Percentiles rank a stretch among this genome's conserved stretches.
These are phyloP conservation scores for Hymenoscyphus albidus DNA, from an alignment of 2,329 filamentous ascomycete species.

Conservation along the genomic window DNA sequence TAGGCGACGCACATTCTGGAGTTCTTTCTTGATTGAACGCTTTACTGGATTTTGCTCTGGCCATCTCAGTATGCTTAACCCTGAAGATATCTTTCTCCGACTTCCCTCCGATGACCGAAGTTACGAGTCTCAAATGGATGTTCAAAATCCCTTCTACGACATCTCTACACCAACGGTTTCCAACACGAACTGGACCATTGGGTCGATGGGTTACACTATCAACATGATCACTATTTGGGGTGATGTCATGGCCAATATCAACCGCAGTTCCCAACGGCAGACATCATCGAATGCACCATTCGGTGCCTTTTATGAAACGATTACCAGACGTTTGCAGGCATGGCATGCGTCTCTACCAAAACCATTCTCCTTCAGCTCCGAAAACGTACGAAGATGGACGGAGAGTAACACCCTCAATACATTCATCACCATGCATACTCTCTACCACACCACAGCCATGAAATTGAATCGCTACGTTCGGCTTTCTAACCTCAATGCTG, in stretches of 20 bases:
- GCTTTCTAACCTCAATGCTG: slow-evolving; percentile 39
- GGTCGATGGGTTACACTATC: slow-evolving; percentile 54
- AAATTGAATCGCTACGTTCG: slow-evolving; percentile 61
- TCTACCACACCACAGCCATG: slow-evolving; percentile 62
- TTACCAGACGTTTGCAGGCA: slow-evolving; percentile 48
- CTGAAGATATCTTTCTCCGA: slow-evolving; percentile 63
- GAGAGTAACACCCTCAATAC: slow-evolving; percentile 51
- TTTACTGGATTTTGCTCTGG: slow-evolving; percentile 57
- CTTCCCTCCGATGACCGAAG: slow-evolving; percentile 58
- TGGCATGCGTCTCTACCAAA: slow-evolving; percentile 57
- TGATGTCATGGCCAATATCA: slow-evolving; percentile 57
- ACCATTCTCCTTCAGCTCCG: slow-evolving; percentile 49
- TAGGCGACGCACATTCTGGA: slow-evolving; percentile 68
- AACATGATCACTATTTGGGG: slow-evolving; percentile 64
- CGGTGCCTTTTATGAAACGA: slow-evolving; percentile 48
- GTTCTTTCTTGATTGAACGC: slow-evolving; percentile 65
- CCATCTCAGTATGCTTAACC: slow-evolving; percentile 52
- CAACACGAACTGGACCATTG: slow-evolving; percentile 36
- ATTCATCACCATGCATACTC: slow-evolving; percentile 61
- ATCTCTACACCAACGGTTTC: slow-evolving; percentile 41
- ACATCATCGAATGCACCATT: slow-evolving; percentile 33
- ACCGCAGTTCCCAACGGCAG: slow-evolving; percentile 42
- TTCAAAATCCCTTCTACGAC: slow-evolving; percentile 58
- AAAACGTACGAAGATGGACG: slow-evolving; percentile 55
- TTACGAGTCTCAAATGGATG: slow-evolving; percentile 58